Percentiles rank a stretch among this genome's conserved stretches.
Conservation (phyloP, 352 stramenopile species). For the Bremia lactucae region DNA sequence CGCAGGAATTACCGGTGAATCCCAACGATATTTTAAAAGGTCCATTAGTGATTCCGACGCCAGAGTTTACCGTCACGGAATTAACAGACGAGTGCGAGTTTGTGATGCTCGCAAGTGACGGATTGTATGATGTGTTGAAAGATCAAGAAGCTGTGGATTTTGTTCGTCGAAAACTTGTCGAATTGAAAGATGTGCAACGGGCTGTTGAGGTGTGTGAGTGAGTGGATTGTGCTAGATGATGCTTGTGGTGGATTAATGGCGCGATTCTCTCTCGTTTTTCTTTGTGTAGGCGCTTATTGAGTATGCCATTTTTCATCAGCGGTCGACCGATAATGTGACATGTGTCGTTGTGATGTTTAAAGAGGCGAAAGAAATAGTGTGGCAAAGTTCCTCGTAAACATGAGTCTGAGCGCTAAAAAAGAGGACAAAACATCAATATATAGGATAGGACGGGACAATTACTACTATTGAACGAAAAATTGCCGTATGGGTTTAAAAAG, state of each 20-base stretch:
- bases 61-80: conserved; percentile 64
- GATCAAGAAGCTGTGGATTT: conserved; percentile 78
- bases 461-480: too few relatives aligned
- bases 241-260: background rate
- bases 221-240: background rate
- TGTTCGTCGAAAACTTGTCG: conserved; percentile 52
- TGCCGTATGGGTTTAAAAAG: too few relatives aligned
- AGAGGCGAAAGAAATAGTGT: conserved; percentile 42
- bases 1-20: conserved; percentile 68
- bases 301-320: conserved; percentile 71
- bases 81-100: conserved; percentile 73
- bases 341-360: conserved; percentile 81
- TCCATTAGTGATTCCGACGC: conserved; percentile 66
- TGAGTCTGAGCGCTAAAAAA: too few relatives aligned
- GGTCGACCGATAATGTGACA: conserved; percentile 82
- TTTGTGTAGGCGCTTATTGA: conserved; percentile 54
- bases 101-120: conserved; percentile 66
- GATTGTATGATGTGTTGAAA: conserved; percentile 75
- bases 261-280: conserved; percentile 1
- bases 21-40: conserved; percentile 81
- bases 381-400: too few relatives aligned
- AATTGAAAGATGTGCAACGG: conserved; percentile 66
- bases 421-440: too few relatives aligned
- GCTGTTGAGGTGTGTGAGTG: conserved; percentile 48
- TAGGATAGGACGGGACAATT: too few relatives aligned